These are phyloP conservation scores for Alternaria brassicicola DNA, from an alignment of 2,329 filamentous ascomycete genomes.

Conservation along the genomic window DNA sequence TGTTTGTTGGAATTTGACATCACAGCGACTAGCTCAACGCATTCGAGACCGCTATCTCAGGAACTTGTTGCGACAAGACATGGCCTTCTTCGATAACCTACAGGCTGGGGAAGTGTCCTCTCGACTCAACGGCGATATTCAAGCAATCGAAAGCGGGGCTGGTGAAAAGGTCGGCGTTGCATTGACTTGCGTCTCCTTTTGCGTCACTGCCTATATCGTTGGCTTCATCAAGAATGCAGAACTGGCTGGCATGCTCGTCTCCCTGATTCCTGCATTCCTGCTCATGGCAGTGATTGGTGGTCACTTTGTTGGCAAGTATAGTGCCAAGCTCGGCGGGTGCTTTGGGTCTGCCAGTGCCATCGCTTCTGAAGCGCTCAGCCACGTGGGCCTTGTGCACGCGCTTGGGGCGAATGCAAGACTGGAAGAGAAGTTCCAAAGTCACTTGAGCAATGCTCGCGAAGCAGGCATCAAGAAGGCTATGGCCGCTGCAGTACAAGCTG, in stretches of 20 bases:
- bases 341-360: conserved; percentile 66
- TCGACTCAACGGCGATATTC: conserved; percentile 69
- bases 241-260: conserved; percentile 69
- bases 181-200: conserved; percentile 67
- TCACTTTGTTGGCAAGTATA: conserved; percentile 60
- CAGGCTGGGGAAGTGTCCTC: conserved; percentile 68
- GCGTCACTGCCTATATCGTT: conserved; percentile 69
- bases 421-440: conserved; percentile 63
- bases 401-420: conserved; percentile 66
- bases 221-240: conserved; percentile 69
- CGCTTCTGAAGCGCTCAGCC: conserved; percentile 66
- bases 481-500: conserved; percentile 63
- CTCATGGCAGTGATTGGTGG: conserved; percentile 64
- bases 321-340: conserved; percentile 57
- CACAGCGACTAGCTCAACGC: conserved; percentile 67
- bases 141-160: conserved; percentile 70
- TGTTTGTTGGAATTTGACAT: conserved; percentile 68
- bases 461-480: conserved; percentile 65
- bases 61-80: conserved; percentile 65
- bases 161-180: conserved; percentile 73
- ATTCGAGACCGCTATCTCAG: conserved; percentile 66
- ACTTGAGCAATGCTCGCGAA: conserved; percentile 58
- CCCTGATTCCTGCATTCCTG: conserved; percentile 67
- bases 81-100: conserved; percentile 67
- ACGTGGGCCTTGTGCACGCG: conserved; percentile 67